These are phyloP conservation scores for Stagonosporopsis vannaccii DNA, from an alignment of 2,329 filamentous ascomycete genomes.

Conservation along the genomic window DNA sequence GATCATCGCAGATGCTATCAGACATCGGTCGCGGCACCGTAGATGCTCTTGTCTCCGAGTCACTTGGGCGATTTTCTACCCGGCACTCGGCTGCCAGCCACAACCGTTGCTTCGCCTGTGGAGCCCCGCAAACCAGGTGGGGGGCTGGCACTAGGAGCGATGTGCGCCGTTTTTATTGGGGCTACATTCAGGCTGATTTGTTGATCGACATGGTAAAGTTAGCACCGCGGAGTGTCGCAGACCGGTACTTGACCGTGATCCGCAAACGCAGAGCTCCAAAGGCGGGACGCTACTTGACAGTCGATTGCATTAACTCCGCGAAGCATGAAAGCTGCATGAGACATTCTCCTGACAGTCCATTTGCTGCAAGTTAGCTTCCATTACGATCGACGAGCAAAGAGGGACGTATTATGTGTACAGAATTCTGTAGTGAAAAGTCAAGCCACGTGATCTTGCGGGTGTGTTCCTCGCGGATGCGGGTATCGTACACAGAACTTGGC, in stretches of 20 bases:
- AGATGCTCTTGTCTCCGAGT: constrained; percentile 6
- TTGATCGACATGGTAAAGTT: constrained; percentile 4
- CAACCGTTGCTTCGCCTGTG: constrained; percentile 19
- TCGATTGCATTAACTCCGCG: background rate
- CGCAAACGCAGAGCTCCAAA: background rate
- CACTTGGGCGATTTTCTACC: background rate
- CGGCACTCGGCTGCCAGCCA: constrained; percentile 16
- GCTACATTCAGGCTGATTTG: constrained; percentile 33
- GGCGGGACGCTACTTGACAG: background rate
- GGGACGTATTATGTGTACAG: no score
- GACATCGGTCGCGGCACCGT: constrained; percentile 4
- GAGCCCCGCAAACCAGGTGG: constrained; percentile 28
- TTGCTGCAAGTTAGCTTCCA: no score
- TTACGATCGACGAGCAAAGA: no score
- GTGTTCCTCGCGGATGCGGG: background rate
- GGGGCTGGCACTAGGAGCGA: constrained; percentile 24
- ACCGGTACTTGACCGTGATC: background rate
- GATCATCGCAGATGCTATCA: constrained; percentile 7
- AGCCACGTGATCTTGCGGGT: constrained; percentile 2
- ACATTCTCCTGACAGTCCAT: no score
- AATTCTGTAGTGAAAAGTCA: background rate
- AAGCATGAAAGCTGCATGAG: no score
- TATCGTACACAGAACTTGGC: background rate
- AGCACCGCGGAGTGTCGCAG: background rate
- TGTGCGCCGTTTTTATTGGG: constrained; percentile 18